Percentiles rank a stretch among this genome's conserved stretches.
Conservation (phyloP, 2,329 filamentous ascomycete species). For the Plectosphaerella sp. region DNA sequence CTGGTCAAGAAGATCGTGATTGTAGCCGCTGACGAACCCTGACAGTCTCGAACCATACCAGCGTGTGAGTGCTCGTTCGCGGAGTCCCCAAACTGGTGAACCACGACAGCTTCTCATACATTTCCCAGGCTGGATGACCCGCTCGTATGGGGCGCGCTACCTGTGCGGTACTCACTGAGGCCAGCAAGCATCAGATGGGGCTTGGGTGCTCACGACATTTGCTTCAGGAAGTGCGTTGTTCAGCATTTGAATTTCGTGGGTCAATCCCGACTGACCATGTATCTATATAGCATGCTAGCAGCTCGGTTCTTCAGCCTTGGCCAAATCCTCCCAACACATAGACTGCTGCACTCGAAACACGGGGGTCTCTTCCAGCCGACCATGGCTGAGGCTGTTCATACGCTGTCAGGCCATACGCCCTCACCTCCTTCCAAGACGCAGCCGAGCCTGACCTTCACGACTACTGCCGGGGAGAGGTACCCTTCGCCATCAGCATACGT, state of each 20-base stretch:
- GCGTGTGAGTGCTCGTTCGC: constrained; percentile 61
- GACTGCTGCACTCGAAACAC: constrained; percentile 68
- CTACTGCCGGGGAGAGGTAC: constrained; percentile 62
- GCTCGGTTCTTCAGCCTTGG: constrained; percentile 82
- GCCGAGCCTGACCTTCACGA: constrained; percentile 25
- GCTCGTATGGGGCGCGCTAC: constrained; percentile 86
- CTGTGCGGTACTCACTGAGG: constrained; percentile 66
- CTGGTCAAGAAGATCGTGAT: not conserved
- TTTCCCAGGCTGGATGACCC: constrained; percentile 80
- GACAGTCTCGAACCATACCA: constrained; percentile 81
- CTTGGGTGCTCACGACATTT: constrained; percentile 91
- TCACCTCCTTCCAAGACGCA: constrained; percentile 1
- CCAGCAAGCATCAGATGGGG: constrained; percentile 80
- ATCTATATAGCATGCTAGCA: constrained; percentile 45
- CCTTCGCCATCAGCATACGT: constrained; percentile 68
- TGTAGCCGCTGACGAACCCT: constrained; percentile 1
- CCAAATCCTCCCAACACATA: constrained; percentile 87
- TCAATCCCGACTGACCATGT: constrained; percentile 1
- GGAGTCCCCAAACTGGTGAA: constrained; percentile 5
- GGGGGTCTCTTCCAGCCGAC: constrained; percentile 90
- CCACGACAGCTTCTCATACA: not conserved
- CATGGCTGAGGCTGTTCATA: constrained; percentile 76
- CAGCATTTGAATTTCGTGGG: not conserved
- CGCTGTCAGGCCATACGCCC: constrained; percentile 57
- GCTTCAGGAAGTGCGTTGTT: constrained; percentile 70